Percentiles rank a stretch among this genome's conserved stretches.
phyloP scores from a whole-genome alignment of 2,329 filamentous ascomycete species.

The Pseudofabraea citricarpa region DNA sequence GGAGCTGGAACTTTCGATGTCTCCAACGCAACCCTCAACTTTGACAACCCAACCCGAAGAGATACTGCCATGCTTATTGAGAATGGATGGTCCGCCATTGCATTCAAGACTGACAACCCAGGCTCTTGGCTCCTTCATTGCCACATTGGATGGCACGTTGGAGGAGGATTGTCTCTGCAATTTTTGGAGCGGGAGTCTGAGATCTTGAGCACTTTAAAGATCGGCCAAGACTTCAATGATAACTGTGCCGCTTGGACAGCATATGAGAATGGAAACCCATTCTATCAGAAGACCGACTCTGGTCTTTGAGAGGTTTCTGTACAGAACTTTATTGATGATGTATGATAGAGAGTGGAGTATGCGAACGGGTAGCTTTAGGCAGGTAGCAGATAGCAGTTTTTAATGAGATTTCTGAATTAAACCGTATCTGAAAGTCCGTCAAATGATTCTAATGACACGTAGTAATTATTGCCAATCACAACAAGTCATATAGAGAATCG shows the following conservation, averaged over 20 bases:
- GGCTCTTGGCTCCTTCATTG: slow-evolving; percentile 12
- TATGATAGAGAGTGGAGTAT: too few relatives aligned
- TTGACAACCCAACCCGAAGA: slow-evolving; percentile 40
- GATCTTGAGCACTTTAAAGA: neutral
- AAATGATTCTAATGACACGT: too few relatives aligned
- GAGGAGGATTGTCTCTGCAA: slow-evolving; percentile 42
- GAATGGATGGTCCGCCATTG: neutral
- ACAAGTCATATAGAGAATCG: too few relatives aligned
- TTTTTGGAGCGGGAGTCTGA: slow-evolving; percentile 32
- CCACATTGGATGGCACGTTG: slow-evolving; percentile 41
- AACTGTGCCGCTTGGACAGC: neutral
- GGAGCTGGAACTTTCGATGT: slow-evolving; percentile 28
- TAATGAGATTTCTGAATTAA: too few relatives aligned
- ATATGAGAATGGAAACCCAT: neutral
- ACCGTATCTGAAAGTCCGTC: too few relatives aligned
- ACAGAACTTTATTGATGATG: too few relatives aligned
- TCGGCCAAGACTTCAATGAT: neutral
- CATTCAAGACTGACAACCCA: slow-evolving; percentile 34
- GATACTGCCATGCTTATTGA: slow-evolving; percentile 39
- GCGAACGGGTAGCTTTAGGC: too few relatives aligned
- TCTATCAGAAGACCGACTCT: neutral
- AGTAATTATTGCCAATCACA: too few relatives aligned
- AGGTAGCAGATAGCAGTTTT: too few relatives aligned
- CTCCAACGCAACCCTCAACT: slow-evolving; percentile 5
- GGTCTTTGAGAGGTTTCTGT: too few relatives aligned